Evolutionary conservation across 179 eudicot genomes (phyloP).

Genomic region (Gypsophila paniculata): DNA sequence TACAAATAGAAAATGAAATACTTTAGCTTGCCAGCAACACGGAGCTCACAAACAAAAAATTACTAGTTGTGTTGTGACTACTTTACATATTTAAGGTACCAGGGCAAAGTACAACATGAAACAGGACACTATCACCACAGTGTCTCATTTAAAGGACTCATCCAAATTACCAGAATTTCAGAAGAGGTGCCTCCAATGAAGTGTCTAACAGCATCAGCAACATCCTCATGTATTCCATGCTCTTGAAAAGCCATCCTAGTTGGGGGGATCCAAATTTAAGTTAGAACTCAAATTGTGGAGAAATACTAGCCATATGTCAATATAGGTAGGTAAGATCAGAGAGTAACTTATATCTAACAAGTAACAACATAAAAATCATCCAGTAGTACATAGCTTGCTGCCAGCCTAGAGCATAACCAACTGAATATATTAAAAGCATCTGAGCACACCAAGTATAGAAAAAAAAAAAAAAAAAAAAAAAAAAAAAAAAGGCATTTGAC

Average conservation of each 20-base stretch:
- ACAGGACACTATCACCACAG: not conserved
- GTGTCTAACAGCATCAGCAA: slow-evolving; percentile 50
- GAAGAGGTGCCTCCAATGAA: slow-evolving; percentile 59
- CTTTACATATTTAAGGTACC: not conserved
- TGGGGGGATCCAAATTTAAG: not conserved
- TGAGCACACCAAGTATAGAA: not conserved
- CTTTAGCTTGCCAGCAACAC: slow-evolving; percentile 11
- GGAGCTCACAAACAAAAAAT: not conserved
- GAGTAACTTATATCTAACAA: not conserved
- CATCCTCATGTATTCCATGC: slow-evolving; percentile 58
- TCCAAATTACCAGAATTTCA: slow-evolving; percentile 57
- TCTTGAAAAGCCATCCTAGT: slow-evolving; percentile 70
- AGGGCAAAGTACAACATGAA: slow-evolving; percentile 14
- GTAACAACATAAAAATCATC: not conserved
- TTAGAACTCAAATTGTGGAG: not conserved
- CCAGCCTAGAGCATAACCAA: slow-evolving; percentile 1
- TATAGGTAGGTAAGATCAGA: slow-evolving; percentile 1
- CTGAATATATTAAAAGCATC: not conserved
- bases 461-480: not conserved
- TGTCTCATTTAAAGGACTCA: not conserved
- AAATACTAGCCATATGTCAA: not conserved
- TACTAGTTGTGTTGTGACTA: not conserved
- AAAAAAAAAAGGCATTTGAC: not conserved
- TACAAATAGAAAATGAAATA: slow-evolving; percentile 29
- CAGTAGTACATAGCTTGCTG: slow-evolving; percentile 7